Evolutionary conservation across 176 grass and related monocot species (phyloP).

Genomic region (Rhipidocladum racemiflorum): DNA sequence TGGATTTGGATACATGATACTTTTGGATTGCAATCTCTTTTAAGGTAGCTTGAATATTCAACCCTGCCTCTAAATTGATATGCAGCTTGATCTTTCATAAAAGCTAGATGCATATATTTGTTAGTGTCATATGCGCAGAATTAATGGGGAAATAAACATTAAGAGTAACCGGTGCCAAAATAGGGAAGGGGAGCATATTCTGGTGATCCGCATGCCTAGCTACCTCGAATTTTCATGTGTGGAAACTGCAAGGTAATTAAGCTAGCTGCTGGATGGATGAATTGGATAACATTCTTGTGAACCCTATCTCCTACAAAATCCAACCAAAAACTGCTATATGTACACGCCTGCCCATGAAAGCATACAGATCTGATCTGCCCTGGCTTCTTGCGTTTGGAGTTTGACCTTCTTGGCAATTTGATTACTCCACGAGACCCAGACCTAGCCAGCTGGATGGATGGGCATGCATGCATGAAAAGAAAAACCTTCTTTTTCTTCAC

Average conservation of each 20-base stretch:
- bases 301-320: slow-evolving; percentile 33
- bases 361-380: slow-evolving; percentile 15
- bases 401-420: slow-evolving; percentile 33
- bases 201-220: background rate
- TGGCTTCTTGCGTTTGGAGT: slow-evolving; percentile 29
- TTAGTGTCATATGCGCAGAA: background rate
- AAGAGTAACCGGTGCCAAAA: background rate
- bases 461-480: too few relatives aligned
- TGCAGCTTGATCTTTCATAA: background rate
- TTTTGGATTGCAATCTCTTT: background rate
- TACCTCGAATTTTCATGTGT: slow-evolving; percentile 8
- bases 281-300: slow-evolving; percentile 9
- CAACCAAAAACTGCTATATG: slow-evolving; percentile 35
- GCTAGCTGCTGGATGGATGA: background rate
- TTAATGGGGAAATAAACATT: background rate
- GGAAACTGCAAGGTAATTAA: background rate
- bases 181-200: background rate
- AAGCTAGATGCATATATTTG: background rate
- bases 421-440: slow-evolving; percentile 14
- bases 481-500: too few relatives aligned
- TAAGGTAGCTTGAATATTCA: slow-evolving; percentile 10
- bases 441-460: background rate
- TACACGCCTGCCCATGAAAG: slow-evolving; percentile 18
- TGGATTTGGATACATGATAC: slow-evolving; percentile 6
- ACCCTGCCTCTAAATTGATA: background rate